Base-by-base conservation (phyloP, 2,329 filamentous ascomycete species). In the Neonectria punicea region DNA sequence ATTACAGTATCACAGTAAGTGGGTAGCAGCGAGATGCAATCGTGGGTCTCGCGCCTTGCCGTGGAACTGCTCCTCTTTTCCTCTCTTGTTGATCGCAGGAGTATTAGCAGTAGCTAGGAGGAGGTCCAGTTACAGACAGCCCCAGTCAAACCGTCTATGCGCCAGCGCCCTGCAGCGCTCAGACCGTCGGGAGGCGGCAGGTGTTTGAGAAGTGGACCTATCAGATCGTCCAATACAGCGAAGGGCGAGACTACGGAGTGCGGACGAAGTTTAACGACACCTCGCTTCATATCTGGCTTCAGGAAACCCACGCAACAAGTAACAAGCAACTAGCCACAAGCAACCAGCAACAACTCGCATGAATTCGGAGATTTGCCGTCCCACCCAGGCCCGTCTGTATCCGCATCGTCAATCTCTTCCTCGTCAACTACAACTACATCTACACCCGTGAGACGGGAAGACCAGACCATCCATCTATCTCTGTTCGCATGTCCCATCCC, bases 401-500 rank as follows among this genome's bases (percentile, higher is more conserved):
- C 7, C n/a, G 25, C 28, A 51, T 18, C 47, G 28, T 7, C 16
- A 41, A 32, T 20, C 34, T 34, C 16, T 36, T 28, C 16, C 47
- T 18, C 30, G 28, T 28, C 30, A 5, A 13, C 32, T 5, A 11
- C 6, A 36, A 36, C 34, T 16, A 36, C 6, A 36, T 14, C 13
- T 36, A 7, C 13, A 36, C 34, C 34, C 22, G 34, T 32, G 30
- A 39, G 18, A 22, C 39, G n/a, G 16, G 25, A 25, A 25, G 25
- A 25, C 25, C 5, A 25, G 25, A 25, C 25, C 25, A 25, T 25
- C 25, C 25, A 6, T 25, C 11, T 34, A 25, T 41, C 30, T 16
- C 34, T 34, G 16, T 53, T n/a, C 32, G 7, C 36, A 70, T 70
- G 65, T 60, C 67, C 53, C 63, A 63, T 61, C 55, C 69, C 36